A percentile compares a stretch with the other conserved stretches of the same genome.
Evolutionary conservation across 1,284 basidiomycete species (phyloP).

Genomic region (Pseudozyma flocculosa): DNA sequence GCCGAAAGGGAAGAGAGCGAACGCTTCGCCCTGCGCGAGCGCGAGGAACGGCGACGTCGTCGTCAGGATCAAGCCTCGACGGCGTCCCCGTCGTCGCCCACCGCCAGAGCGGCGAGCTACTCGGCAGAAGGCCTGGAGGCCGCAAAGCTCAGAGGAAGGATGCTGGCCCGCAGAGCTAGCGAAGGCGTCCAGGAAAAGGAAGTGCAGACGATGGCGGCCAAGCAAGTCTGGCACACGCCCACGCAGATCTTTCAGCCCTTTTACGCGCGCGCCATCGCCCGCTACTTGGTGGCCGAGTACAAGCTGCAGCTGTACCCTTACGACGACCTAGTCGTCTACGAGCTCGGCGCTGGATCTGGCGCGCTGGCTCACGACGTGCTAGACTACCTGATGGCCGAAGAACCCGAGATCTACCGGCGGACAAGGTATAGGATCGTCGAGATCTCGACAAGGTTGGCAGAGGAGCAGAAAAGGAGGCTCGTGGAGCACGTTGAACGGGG

Average conservation of each 20-base stretch:
- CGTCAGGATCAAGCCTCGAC: too few species aligned
- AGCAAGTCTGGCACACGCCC: conserved; percentile 98
- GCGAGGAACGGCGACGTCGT: neutral
- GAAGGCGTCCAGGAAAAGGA: conserved; percentile 39
- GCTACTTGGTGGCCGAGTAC: conserved; percentile 85
- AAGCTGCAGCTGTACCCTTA: conserved; percentile 92
- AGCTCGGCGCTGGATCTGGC: conserved; percentile 96
- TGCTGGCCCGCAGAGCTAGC: conserved; percentile 20
- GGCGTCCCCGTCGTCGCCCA: too few species aligned
- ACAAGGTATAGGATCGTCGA: conserved; percentile 91
- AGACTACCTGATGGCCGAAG: conserved; percentile 72
- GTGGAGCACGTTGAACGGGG: conserved; percentile 50
- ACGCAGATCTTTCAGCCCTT: conserved; percentile 98
- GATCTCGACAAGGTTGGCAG: conserved; percentile 77
- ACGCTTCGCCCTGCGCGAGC: conserved; percentile 2
- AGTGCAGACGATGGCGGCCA: conserved; percentile 62
- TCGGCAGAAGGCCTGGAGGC: conserved; percentile 39
- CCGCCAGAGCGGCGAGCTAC: conserved; percentile 16
- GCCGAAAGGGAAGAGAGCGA: conserved; percentile 5
- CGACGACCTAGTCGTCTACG: conserved; percentile 91
- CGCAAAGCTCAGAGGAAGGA: conserved; percentile 46
- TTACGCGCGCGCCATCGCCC: conserved; percentile 87
- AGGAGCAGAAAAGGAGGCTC: conserved; percentile 65
- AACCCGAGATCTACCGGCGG: conserved; percentile 87
- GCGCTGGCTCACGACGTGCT: conserved; percentile 87